Percentiles rank a stretch among this genome's conserved stretches.
phyloP scores from a whole-genome alignment of 257 asterid genomes.

The Pogostemon cablin region DNA sequence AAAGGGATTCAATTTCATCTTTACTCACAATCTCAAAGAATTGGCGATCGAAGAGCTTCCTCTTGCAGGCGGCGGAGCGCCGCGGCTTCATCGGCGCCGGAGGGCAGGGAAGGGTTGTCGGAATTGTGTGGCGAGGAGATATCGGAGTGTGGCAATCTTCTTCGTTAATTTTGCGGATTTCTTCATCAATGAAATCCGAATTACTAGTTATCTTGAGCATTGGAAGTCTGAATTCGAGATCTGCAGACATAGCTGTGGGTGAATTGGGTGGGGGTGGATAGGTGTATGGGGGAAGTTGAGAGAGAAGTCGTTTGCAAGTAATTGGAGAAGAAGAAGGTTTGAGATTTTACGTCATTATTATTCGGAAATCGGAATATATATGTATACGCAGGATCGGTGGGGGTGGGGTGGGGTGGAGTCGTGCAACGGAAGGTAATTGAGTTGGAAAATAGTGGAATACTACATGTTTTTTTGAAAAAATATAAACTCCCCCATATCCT shows the following conservation, averaged over 20 bases:
- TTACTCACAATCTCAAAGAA: slow-evolving; percentile 43
- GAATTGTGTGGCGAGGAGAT: slow-evolving; percentile 51
- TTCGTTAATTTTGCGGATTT: slow-evolving; percentile 17
- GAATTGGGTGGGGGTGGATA: not conserved
- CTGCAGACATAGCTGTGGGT: slow-evolving; percentile 45
- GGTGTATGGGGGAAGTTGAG: not conserved
- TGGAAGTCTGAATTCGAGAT: slow-evolving; percentile 49
- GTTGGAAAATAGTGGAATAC: slow-evolving; percentile 30
- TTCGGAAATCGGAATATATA: slow-evolving; percentile 7
- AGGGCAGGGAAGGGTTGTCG: slow-evolving; percentile 48
- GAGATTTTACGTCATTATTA: slow-evolving; percentile 19
- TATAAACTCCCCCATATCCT: too few relatives aligned
- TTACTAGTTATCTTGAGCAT: slow-evolving; percentile 21
- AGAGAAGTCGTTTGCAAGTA: slow-evolving; percentile 17
- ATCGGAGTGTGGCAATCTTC: slow-evolving; percentile 53
- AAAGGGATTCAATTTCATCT: slow-evolving; percentile 55
- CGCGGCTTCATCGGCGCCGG: slow-evolving; percentile 67
- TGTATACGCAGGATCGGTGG: not conserved
- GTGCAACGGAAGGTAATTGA: slow-evolving; percentile 53
- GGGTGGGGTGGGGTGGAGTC: slow-evolving; percentile 32
- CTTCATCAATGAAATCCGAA: not conserved
- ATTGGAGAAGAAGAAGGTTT: slow-evolving; percentile 16
- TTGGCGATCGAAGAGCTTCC: slow-evolving; percentile 43
- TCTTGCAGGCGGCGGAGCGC: slow-evolving; percentile 46
- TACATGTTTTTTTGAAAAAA: slow-evolving; percentile 29